A percentile compares a stretch with the other conserved stretches of the same genome.
These are phyloP conservation scores for Phyllosticta citribraziliensis DNA, from an alignment of 2,329 filamentous ascomycete genomes.

Conservation along the genomic window DNA sequence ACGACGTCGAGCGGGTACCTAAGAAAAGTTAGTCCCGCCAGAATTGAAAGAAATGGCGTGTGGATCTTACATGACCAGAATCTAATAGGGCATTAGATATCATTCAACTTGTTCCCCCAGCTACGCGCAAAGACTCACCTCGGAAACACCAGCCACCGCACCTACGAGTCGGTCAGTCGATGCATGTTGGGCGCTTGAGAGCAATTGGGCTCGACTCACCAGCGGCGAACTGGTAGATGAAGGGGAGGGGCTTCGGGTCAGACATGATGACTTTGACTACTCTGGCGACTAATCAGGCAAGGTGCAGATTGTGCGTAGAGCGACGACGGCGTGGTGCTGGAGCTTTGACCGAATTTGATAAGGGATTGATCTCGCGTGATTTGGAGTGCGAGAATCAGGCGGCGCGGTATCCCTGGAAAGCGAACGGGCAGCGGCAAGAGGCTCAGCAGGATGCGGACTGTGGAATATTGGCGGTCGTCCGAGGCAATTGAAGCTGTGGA, in stretches of 20 bases:
- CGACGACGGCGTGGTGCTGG: not conserved
- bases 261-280: constrained; percentile 30
- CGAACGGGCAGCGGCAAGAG: not conserved
- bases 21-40: constrained; percentile 14
- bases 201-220: constrained; percentile 44
- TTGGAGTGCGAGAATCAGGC: not conserved
- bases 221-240: constrained; percentile 90
- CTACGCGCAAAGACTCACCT: constrained; percentile 50
- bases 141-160: constrained; percentile 94
- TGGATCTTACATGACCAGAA: constrained; percentile 66
- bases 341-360: not conserved
- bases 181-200: constrained; percentile 20
- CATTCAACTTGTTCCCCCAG: not conserved
- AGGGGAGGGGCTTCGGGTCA: constrained; percentile 68
- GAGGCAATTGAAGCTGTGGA: not conserved
- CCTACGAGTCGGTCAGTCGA: constrained; percentile 40
- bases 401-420: not conserved
- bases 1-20: constrained; percentile 99
- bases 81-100: constrained; percentile 44
- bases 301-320: not conserved
- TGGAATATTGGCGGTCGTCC: not conserved
- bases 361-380: not conserved
- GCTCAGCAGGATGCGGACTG: not conserved
- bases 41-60: not conserved
- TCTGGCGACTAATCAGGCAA: not conserved